Percentiles rank a stretch among this genome's conserved stretches.
phyloP scores from a whole-genome alignment of 2,329 filamentous ascomycete species.

The Gaeumannomyces sp. region DNA sequence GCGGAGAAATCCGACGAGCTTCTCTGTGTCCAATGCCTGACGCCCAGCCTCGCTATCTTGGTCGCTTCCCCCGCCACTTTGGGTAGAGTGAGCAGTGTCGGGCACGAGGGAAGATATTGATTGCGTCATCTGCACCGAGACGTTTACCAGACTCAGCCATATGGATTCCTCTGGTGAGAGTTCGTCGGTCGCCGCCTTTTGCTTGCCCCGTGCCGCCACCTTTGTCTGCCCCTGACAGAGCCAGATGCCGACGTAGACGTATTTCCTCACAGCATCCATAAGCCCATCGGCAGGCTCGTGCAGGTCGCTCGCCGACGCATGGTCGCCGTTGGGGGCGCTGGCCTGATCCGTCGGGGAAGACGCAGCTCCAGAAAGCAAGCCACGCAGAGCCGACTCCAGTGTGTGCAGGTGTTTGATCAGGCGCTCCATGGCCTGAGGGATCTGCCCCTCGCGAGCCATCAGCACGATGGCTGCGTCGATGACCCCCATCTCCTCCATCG shows the following conservation, averaged over 20 bases:
- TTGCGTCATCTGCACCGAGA: slow-evolving; percentile 57
- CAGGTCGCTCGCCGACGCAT: slow-evolving; percentile 28
- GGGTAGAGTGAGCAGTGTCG: slow-evolving; percentile 18
- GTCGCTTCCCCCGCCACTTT: slow-evolving; percentile 9
- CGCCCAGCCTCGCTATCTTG: background rate
- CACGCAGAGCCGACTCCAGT: slow-evolving; percentile 70
- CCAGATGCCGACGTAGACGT: slow-evolving; percentile 90
- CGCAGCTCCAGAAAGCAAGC: slow-evolving; percentile 55
- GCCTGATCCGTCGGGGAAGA: slow-evolving; percentile 16
- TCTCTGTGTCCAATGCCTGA: slow-evolving; percentile 45
- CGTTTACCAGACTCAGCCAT: slow-evolving; percentile 57
- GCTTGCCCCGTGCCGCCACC: slow-evolving; percentile 39
- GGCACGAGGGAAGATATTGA: slow-evolving; percentile 53
- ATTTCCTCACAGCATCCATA: slow-evolving; percentile 76
- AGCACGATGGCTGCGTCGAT: slow-evolving; percentile 90
- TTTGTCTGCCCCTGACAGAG: slow-evolving; percentile 82
- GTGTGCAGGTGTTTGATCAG: slow-evolving; percentile 75
- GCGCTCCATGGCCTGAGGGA: slow-evolving; percentile 76
- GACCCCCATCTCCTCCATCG: slow-evolving; percentile 82
- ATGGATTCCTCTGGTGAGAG: slow-evolving; percentile 49
- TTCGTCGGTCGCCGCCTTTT: slow-evolving; percentile 36
- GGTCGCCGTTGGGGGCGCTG: slow-evolving; percentile 27
- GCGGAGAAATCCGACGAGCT: slow-evolving; percentile 62
- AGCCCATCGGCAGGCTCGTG: slow-evolving; percentile 67
- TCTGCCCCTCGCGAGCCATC: slow-evolving; percentile 81